These are phyloP conservation scores for Toxicodendron radicans DNA, from an alignment of 345 rosid genomes.

Conservation along the genomic window DNA sequence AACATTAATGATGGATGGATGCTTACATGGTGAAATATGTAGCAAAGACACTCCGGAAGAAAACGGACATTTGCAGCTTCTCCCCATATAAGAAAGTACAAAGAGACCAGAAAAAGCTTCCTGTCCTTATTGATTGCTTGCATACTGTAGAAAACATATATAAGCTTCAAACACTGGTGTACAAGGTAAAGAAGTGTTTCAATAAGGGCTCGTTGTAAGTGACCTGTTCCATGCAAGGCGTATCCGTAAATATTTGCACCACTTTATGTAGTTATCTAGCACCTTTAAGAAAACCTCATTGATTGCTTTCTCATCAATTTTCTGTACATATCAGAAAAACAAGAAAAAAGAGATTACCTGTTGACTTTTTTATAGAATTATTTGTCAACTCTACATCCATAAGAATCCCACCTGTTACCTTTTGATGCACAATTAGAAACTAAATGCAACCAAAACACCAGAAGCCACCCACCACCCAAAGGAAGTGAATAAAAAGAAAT, in stretches of 20 bases:
- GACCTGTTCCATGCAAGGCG: constrained; percentile 90
- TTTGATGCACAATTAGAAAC: constrained; percentile 9
- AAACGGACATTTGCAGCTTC: constrained; percentile 99
- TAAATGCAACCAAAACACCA: constrained; percentile 6
- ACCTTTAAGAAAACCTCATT: constrained; percentile 88
- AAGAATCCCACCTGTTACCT: neutral
- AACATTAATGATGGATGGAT: neutral
- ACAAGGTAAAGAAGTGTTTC: constrained; percentile 17
- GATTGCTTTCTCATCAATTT: constrained; percentile 94
- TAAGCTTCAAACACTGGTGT: constrained; percentile 17
- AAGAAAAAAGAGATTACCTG: constrained; percentile 11
- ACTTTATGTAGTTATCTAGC: constrained; percentile 89
- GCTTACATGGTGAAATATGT: constrained; percentile 93
- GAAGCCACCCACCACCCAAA: neutral
- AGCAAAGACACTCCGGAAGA: constrained; percentile 98
- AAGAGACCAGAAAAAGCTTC: constrained; percentile 86
- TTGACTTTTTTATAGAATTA: neutral
- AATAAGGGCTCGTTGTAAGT: constrained; percentile 22
- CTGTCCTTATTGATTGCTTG: constrained; percentile 88
- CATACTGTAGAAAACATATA: constrained; percentile 47
- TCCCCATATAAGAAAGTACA: constrained; percentile 96
- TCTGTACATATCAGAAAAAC: constrained; percentile 39
- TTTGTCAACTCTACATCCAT: no score
- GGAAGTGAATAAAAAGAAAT: neutral
- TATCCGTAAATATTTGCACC: constrained; percentile 89